Percentiles rank a stretch among this genome's conserved stretches.
phyloP scores from a whole-genome alignment of 805 yeast genomes.

The Myxozyma sirexii region DNA sequence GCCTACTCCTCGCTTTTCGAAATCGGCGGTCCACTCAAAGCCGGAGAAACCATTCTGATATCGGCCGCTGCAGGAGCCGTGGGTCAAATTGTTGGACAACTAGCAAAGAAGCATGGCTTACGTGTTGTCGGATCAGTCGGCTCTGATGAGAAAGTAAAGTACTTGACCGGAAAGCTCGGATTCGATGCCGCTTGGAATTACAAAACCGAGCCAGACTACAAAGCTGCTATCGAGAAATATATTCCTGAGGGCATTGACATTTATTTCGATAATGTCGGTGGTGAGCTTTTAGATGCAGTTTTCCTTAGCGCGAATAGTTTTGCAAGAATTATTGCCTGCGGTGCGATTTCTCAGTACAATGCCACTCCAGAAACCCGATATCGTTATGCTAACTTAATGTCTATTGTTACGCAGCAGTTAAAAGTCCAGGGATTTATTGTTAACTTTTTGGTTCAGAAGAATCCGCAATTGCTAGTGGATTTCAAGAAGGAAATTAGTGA shows the following conservation, averaged over 20 bases:
- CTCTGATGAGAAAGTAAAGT: slow-evolving; percentile 56
- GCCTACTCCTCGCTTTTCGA: slow-evolving; percentile 60
- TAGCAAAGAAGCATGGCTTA: slow-evolving; percentile 58
- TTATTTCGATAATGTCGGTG: slow-evolving; percentile 68
- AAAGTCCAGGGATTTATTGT: slow-evolving; percentile 58
- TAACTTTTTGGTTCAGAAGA: too few relatives aligned
- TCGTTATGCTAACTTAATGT: slow-evolving; percentile 47
- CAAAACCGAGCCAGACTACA: slow-evolving; percentile 47
- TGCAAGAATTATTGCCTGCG: slow-evolving; percentile 59
- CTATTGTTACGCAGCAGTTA: slow-evolving; percentile 55
- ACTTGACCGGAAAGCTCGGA: slow-evolving; percentile 57
- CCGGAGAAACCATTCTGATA: slow-evolving; percentile 36
- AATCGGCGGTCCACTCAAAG: slow-evolving; percentile 40
- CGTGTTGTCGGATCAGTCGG: slow-evolving; percentile 67
- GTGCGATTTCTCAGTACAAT: slow-evolving; percentile 63
- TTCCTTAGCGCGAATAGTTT: slow-evolving; percentile 42
- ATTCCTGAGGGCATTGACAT: slow-evolving; percentile 55
- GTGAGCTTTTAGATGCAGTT: slow-evolving; percentile 54
- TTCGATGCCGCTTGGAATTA: slow-evolving; percentile 58
- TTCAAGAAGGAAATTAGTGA: slow-evolving; percentile 12
- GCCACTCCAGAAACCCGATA: slow-evolving; percentile 42
- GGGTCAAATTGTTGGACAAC: slow-evolving; percentile 61
- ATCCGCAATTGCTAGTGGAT: slow-evolving; percentile 39
- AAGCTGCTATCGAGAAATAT: slow-evolving; percentile 43
- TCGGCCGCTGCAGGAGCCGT: slow-evolving; percentile 75